Evolutionary conservation across 2,329 filamentous ascomycete genomes (phyloP), one percentile per base, ranked within the genome.

Genomic region (Amauroascus verrucosus): DNA sequence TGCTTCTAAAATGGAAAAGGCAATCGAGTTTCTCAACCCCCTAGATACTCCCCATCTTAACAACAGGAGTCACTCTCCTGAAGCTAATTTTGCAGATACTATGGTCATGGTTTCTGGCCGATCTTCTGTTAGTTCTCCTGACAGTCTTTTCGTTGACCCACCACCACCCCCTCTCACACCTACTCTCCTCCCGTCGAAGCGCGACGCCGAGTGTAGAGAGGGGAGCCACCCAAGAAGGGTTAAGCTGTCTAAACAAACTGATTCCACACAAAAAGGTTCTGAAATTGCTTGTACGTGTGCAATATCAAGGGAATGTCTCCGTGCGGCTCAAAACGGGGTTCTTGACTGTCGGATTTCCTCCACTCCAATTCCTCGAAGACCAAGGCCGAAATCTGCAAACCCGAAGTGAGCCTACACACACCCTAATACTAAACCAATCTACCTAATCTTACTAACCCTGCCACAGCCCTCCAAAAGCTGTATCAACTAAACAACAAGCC

Each of bases 271-370:
- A 48, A 48, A 16, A 48, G 20, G 22, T 7, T 24, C 28, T 13
- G 22, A 50, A 7, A 24, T n/a, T 5, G 7, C 35, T n/a, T 59
- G 56, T 33, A 59, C 53, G 1, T 59, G 58, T 22, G 45, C 54
- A 9, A 55, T 59, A 18, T 56, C 54, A 3, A 41, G 24, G 3
- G 28, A 55, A 6, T 59, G 58, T 47, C 11, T 24, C 14, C 48
- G 40, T 30, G 54, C 56, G 3, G 52, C 53, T 4, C 30, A 32
- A 18, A 56, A 55, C 35, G 53, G 49, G 16, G 50, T 58, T 8
- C n/a, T 33, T 14, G 58, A 59, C 33, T 59, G 58, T 38, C 54
- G 58, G 13, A 40, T 16, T 13, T 35, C 24, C 7, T 30, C 33
- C n/a, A 14, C 32, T 18, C 51, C 54, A 6, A 32, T 50, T 30